Percentiles rank a stretch among this genome's conserved stretches.
Conservation (phyloP, 441 rosid species). For the Macaranga tanarius region DNA sequence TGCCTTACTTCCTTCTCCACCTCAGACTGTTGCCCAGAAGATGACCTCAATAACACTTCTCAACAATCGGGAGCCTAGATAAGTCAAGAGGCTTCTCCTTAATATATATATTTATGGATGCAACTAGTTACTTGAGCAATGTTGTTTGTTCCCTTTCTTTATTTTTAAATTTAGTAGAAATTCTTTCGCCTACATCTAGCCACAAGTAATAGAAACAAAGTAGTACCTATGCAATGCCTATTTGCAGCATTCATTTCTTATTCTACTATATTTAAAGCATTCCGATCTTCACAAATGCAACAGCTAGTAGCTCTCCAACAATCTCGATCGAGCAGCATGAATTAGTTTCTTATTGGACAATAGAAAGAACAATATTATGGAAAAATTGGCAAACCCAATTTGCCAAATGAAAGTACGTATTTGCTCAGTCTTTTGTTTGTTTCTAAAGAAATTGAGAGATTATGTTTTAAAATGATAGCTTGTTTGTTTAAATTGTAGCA, state of each 20-base stretch:
- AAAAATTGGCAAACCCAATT: not conserved
- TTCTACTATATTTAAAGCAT: not conserved
- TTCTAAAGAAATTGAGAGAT: not conserved
- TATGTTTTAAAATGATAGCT: too few relatives aligned
- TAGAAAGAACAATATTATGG: too few relatives aligned
- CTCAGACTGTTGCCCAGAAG: not conserved
- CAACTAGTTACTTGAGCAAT: not conserved
- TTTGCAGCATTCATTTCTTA: not conserved
- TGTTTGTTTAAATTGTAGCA: not conserved
- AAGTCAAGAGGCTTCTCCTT: not conserved
- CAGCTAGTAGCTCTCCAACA: not conserved
- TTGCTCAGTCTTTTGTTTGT: too few relatives aligned
- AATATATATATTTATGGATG: not conserved
- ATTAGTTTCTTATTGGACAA: not conserved
- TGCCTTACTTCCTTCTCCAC: constrained; percentile 38
- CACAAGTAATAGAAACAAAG: too few relatives aligned
- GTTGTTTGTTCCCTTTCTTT: not conserved
- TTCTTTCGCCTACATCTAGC: not conserved
- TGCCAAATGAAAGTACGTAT: not conserved
- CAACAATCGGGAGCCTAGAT: not conserved
- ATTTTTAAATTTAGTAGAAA: not conserved
- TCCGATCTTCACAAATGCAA: not conserved
- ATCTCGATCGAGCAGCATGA: not conserved
- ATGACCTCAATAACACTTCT: not conserved
- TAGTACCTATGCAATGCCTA: not conserved